Base-by-base conservation (phyloP, 768 basidiomycete species). In the Roridomyces roridus region DNA sequence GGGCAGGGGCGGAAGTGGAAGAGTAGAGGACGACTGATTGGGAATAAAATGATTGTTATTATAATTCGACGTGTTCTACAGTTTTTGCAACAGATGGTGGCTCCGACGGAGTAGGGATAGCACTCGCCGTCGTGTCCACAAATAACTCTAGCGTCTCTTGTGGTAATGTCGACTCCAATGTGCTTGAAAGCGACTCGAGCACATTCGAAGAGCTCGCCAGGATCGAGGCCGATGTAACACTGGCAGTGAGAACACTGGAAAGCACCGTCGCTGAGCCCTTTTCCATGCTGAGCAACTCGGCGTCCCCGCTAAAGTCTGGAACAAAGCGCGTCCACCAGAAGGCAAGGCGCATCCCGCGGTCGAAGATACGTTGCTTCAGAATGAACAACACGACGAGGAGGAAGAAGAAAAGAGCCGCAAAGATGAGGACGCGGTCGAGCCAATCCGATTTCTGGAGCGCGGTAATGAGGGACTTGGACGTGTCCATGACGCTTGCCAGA, bases 401-500 rank as follows among this genome's bases (percentile, higher is more conserved):
- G 76, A 99, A 99, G 71, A 98, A 92, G 11, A 79, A 68, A 31
- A 98, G 85, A 0, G 85, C 92, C 2, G 86, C 79, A 51, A 94
- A 74, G 64, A 99, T 89, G 59, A 98, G 76, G 25, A 97, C 70
- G 6, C 96, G 89, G 76, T 99, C 97, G 18, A 96, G 77, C 86
- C 91, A 89, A 77, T 98, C 96, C 15, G 94, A 84, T 57, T 89
- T 88, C 73, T 97, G 92, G 44, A 99, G 86, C 0, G 88, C 85
- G 14, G 88, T 91, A 62, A 98, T 86, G 59, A 99, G 85, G 24
- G 89, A 82, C 65, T 91, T 90, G 3, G 95, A 96, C 41, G 89
- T 87, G 46, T 79, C 76, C 69, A 98, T 85, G 52, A 96, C 68
- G 47, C 79, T 77, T 31, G 80, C 81, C 56, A 96, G 85, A 5